These are phyloP conservation scores for Oryza rufipogon DNA, from an alignment of 176 grass and related monocot species.

Conservation along the genomic window DNA sequence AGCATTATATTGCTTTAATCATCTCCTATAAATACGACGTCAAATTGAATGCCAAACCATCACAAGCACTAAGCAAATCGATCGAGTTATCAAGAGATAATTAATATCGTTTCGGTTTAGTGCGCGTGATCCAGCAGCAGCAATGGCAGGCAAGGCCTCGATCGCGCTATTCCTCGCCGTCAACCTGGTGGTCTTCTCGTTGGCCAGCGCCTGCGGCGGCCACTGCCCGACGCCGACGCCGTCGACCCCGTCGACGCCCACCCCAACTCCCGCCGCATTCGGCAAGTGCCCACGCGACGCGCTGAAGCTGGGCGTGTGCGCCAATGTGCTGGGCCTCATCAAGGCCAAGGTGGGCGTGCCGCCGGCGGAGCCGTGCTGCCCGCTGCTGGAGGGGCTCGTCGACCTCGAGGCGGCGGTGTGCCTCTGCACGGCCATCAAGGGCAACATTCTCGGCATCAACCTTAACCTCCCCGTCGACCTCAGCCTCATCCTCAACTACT, in stretches of 20 bases:
- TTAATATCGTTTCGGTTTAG: not conserved
- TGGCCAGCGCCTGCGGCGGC: slow-evolving; percentile 21
- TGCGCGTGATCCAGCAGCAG: not conserved
- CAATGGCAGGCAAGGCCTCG: slow-evolving; percentile 47
- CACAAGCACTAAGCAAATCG: not conserved
- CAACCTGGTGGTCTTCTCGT: slow-evolving; percentile 31
- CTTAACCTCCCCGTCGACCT: slow-evolving; percentile 61
- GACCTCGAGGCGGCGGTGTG: slow-evolving; percentile 81
- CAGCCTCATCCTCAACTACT: slow-evolving; percentile 69
- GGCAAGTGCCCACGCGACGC: slow-evolving; percentile 51
- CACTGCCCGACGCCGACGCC: slow-evolving; percentile 24
- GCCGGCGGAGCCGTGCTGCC: slow-evolving; percentile 63
- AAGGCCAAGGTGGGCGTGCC: slow-evolving; percentile 48
- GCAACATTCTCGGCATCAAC: slow-evolving; percentile 41
- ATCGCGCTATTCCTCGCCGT: slow-evolving; percentile 38
- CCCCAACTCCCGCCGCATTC: slow-evolving; percentile 1
- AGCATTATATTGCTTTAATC: not conserved
- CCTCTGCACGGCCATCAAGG: slow-evolving; percentile 84
- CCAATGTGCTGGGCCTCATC: slow-evolving; percentile 41
- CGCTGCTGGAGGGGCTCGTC: slow-evolving; percentile 77
- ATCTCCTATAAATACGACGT: slow-evolving; percentile 3
- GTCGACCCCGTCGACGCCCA: slow-evolving; percentile 10
- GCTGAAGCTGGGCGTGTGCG: slow-evolving; percentile 56
- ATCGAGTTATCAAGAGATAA: not conserved
- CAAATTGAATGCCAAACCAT: not conserved